Percentiles rank a stretch among this genome's conserved stretches.
Evolutionary conservation across 1,284 basidiomycete species (phyloP).

Genomic region (Ustilago lituana): DNA sequence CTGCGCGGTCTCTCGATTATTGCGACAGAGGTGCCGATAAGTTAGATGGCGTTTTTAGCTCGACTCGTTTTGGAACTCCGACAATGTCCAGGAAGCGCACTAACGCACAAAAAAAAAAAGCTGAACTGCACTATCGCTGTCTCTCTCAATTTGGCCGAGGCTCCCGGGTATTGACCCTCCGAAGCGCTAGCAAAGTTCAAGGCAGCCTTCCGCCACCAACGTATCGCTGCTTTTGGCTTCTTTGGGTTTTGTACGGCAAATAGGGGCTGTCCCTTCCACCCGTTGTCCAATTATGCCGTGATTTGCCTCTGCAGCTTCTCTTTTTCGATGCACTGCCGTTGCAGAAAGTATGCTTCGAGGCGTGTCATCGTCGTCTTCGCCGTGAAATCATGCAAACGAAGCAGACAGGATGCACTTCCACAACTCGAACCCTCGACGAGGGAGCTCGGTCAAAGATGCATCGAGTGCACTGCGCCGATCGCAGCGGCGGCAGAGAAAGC

Average conservation of each 20-base stretch:
- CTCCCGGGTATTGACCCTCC: conserved; percentile 20
- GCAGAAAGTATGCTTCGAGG: neutral
- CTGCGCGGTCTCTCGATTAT: too few species aligned
- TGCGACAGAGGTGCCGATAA: neutral
- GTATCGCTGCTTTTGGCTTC: too few species aligned
- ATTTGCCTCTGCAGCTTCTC: neutral
- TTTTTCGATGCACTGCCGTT: neutral
- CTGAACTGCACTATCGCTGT: neutral
- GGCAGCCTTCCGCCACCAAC: conserved; percentile 7
- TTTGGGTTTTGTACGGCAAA: neutral
- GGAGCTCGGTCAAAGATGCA: neutral
- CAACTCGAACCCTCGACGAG: neutral
- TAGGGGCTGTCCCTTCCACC: neutral
- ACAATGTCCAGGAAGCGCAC: conserved; percentile 19
- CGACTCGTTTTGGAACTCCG: conserved; percentile 12
- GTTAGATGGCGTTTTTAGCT: conserved; percentile 5
- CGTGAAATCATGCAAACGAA: conserved; percentile 1
- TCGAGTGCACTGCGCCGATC: conserved; percentile 8
- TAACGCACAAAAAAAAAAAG: neutral
- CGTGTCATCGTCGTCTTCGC: conserved; percentile 3
- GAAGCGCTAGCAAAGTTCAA: conserved; percentile 16
- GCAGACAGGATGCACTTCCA: neutral
- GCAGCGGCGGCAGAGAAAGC: conserved; percentile 18
- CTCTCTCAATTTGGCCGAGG: too few species aligned
- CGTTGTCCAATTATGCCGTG: conserved; percentile 6